Evolutionary conservation across 2,329 filamentous ascomycete genomes (phyloP).

Genomic region (Aspergillus sp.): DNA sequence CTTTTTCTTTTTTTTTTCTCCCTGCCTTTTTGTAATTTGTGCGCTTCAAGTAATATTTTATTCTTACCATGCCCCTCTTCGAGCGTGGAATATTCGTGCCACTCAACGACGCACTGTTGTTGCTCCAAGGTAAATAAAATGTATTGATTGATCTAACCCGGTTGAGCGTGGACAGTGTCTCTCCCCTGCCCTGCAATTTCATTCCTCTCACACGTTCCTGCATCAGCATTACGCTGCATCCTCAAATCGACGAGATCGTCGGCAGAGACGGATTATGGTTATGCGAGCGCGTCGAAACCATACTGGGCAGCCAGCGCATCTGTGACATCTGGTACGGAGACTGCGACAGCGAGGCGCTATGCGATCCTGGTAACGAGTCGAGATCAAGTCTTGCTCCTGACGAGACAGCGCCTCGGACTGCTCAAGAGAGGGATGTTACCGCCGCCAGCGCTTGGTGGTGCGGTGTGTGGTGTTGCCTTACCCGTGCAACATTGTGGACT

Average conservation of each 20-base stretch:
- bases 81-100: too few species aligned
- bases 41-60: too few species aligned
- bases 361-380: neutral
- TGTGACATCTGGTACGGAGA: conserved; percentile 23
- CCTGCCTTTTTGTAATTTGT: too few species aligned
- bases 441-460: neutral
- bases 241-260: conserved; percentile 21
- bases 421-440: neutral
- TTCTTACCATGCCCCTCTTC: too few species aligned
- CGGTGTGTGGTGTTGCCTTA: neutral
- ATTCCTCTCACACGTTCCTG: too few species aligned
- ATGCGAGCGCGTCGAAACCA: conserved; percentile 19
- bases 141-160: too few species aligned
- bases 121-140: too few species aligned
- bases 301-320: conserved; percentile 26
- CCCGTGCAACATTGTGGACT: too few species aligned
- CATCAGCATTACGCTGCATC: conserved; percentile 5
- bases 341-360: conserved; percentile 10
- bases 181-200: too few species aligned
- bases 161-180: too few species aligned
- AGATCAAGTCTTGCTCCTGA: neutral
- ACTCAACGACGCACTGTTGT: too few species aligned
- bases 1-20: neutral
- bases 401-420: neutral
- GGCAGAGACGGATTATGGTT: conserved; percentile 14